Evolutionary conservation across 2,329 filamentous ascomycete genomes (phyloP).

Genomic region (Thielaviopsis euricoi): DNA sequence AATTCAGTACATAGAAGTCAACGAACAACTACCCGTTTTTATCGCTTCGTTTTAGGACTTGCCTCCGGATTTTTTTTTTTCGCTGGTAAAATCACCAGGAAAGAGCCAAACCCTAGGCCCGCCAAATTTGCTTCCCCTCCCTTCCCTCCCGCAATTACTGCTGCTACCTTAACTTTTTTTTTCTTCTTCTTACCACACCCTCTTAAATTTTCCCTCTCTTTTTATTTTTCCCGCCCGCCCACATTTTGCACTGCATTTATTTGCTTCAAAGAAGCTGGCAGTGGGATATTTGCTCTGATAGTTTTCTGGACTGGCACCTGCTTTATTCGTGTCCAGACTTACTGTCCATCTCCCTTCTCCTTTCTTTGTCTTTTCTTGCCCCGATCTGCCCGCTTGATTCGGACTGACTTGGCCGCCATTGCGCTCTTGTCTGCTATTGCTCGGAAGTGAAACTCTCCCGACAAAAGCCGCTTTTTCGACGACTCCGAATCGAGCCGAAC

Average conservation of each 20-base stretch:
- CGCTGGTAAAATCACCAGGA: neutral
- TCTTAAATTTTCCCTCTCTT: neutral
- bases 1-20: neutral
- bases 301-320: neutral
- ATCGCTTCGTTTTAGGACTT: neutral
- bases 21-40: neutral
- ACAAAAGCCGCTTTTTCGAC: neutral
- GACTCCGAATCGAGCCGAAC: neutral
- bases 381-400: neutral
- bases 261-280: neutral
- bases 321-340: neutral
- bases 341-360: neutral
- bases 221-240: neutral
- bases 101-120: neutral
- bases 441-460: neutral
- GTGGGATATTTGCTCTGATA: neutral
- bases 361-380: neutral
- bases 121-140: neutral
- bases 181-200: no score
- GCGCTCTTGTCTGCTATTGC: neutral
- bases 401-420: neutral
- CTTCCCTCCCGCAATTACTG: neutral
- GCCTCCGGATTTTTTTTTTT: neutral
- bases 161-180: neutral
- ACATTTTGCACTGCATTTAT: neutral